Conservation (phyloP, 352 stramenopile species). For the Pythium insidiosum region DNA sequence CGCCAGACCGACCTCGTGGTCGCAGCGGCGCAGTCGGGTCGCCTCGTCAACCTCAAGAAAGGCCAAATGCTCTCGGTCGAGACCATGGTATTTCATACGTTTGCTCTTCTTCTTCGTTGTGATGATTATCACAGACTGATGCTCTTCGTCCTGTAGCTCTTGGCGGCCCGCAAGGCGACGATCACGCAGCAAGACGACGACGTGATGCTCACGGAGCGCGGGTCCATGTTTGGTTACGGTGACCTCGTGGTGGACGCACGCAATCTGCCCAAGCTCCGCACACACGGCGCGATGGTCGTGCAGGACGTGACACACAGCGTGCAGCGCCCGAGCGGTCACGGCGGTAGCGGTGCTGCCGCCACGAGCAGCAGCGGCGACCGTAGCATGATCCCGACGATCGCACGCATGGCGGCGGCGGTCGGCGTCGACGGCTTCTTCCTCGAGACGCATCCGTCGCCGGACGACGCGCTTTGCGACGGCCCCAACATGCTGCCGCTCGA, state of each 20-base stretch:
- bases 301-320: conserved; percentile 85
- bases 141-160: conserved; percentile 51
- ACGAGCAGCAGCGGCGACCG: conserved; percentile 56
- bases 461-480: conserved; percentile 49
- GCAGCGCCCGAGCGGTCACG: conserved; percentile 50
- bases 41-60: conserved; percentile 86
- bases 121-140: too few species aligned
- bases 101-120: too few species aligned
- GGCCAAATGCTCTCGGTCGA: conserved; percentile 82
- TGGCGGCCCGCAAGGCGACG: conserved; percentile 66
- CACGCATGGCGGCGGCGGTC: conserved; percentile 72
- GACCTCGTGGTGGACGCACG: conserved; percentile 82
- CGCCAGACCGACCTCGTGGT: conserved; percentile 85
- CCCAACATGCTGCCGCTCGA: conserved; percentile 71
- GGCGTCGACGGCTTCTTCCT: conserved; percentile 88
- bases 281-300: conserved; percentile 58
- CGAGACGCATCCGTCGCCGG: conserved; percentile 77
- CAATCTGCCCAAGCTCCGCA: conserved; percentile 67
- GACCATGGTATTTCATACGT: conserved; percentile 71
- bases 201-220: conserved; percentile 81
- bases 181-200: conserved; percentile 52
- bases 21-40: conserved; percentile 56
- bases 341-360: too few species aligned
- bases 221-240: conserved; percentile 85
- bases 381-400: conserved; percentile 83